phyloP scores from a whole-genome alignment of 2,329 filamentous ascomycete genomes.

The Sphaerulina musiva region DNA sequence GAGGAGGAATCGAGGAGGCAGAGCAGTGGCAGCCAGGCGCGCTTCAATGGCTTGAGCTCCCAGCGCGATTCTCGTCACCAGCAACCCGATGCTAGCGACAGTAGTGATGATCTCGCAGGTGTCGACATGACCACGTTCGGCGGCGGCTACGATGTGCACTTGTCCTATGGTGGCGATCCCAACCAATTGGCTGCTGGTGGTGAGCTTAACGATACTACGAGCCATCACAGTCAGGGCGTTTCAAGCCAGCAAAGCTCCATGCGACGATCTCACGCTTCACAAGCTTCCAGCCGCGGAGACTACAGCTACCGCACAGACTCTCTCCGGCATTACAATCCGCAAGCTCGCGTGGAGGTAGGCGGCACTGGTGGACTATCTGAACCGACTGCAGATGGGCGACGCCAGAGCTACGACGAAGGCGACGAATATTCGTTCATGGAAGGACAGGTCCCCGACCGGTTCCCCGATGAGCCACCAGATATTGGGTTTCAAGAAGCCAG shows the following conservation, averaged over 20 bases:
- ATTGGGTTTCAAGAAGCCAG: constrained; percentile 91
- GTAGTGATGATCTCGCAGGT: constrained; percentile 54
- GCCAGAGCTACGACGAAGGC: constrained; percentile 86
- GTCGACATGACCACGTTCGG: constrained; percentile 71
- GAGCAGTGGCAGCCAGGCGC: constrained; percentile 49
- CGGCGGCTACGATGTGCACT: constrained; percentile 60
- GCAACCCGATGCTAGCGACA: constrained; percentile 56
- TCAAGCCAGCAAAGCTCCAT: constrained; percentile 43
- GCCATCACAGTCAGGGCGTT: constrained; percentile 34
- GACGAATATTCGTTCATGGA: constrained; percentile 60
- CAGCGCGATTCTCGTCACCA: constrained; percentile 33
- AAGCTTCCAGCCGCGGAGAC: constrained; percentile 34
- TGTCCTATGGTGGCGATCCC: constrained; percentile 54
- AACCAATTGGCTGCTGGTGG: constrained; percentile 35
- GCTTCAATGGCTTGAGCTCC: constrained; percentile 43
- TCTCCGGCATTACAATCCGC: constrained; percentile 52
- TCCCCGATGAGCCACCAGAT: constrained; percentile 63
- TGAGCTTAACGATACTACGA: constrained; percentile 27
- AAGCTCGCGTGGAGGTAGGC: constrained; percentile 74
- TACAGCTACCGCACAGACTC: constrained; percentile 43
- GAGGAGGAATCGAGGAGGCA: constrained; percentile 56
- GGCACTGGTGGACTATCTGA: constrained; percentile 84
- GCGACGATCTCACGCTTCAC: constrained; percentile 39
- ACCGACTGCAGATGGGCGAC: constrained; percentile 56
- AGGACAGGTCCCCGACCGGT: constrained; percentile 34